Base-by-base conservation (phyloP, 2,329 filamentous ascomycete genomes). In the Aureobasidium vineae region DNA sequence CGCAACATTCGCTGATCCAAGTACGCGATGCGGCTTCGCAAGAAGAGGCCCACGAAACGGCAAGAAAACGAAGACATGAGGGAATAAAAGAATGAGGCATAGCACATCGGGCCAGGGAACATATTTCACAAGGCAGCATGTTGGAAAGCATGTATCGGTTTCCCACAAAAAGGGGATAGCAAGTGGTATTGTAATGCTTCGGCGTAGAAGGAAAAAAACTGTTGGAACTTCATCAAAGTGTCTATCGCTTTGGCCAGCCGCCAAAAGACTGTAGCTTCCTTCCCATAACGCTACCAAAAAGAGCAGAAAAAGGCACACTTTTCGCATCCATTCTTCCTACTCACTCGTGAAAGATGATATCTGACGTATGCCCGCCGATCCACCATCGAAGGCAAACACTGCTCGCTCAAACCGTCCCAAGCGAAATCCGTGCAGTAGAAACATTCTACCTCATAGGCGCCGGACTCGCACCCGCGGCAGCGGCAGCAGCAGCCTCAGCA, bases 401-500 rank as follows among this genome's bases (percentile, higher is more conserved):
- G 31, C 31, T 31, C 33, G 33, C 33, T 13, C 33, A 36, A 36
- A 1, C 23, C 23, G 15, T 26, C 15, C 26, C 26, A n/a, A 10
- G 2, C 26, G 8, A 50, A 47, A 13, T 23, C 43, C 43, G 5
- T 11, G 21, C 26, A 26, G 16, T 3, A 1, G 23, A 36, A 13
- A 11, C 8, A 26, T 49, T 19, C 54, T 59, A 59, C n/a, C 54
- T 38, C 59, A 52, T 50, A 23, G 61, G 61, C 19, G 49, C 61
- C 10, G 61, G 61, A 54, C 61, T 64, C 21, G 36, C 43, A 15
- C 53, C 64, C 7, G 53, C 43, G 15, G 28, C 28, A n/a, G 19
- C 36, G 5, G 64, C 64, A 23, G 64, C 64, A 11, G 64, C 64
- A 26, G 64, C 64, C 28, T 66, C 64, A 19, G 57, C 59, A 3